Evolutionary conservation across 2,329 filamentous ascomycete species (phyloP).

Genomic region (Verticillium isaacii): DNA sequence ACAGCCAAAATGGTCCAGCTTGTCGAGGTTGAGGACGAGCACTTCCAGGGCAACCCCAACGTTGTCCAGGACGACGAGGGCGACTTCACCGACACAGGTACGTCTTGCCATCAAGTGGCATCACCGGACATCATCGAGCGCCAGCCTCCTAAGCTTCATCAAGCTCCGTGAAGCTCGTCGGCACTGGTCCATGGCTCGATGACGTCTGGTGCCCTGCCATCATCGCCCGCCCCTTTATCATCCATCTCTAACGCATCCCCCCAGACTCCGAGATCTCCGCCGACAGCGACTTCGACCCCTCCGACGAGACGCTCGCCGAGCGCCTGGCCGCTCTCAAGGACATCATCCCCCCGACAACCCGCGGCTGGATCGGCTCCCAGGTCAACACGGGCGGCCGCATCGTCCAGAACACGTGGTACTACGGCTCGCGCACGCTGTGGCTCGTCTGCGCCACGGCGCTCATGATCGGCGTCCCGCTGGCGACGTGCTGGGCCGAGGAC

Average conservation of each 20-base stretch:
- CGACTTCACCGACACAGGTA: slow-evolving; percentile 93
- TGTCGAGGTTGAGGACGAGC: slow-evolving; percentile 94
- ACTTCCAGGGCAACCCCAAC: slow-evolving; percentile 71
- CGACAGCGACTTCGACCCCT: slow-evolving; percentile 65
- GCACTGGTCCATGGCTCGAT: neutral
- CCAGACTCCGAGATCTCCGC: slow-evolving; percentile 80
- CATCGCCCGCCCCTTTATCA: neutral
- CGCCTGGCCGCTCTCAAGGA: slow-evolving; percentile 69
- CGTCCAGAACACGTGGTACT: slow-evolving; percentile 52
- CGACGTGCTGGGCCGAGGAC: slow-evolving; percentile 89
- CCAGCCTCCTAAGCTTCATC: neutral
- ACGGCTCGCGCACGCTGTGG: slow-evolving; percentile 79
- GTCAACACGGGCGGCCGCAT: slow-evolving; percentile 50
- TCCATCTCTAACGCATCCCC: slow-evolving; percentile 2
- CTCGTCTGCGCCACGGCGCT: slow-evolving; percentile 85
- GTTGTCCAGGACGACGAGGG: slow-evolving; percentile 78
- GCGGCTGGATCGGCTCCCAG: slow-evolving; percentile 61
- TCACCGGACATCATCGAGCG: neutral
- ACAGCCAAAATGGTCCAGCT: slow-evolving; percentile 80
- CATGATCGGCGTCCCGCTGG: slow-evolving; percentile 88
- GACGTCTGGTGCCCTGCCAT: neutral
- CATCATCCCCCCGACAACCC: slow-evolving; percentile 69
- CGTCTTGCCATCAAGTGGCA: slow-evolving; percentile 18
- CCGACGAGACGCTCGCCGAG: slow-evolving; percentile 57
- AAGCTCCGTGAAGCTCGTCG: neutral